Base-by-base conservation (phyloP, 1,284 basidiomycete genomes). In the Puccinia novopanici region DNA sequence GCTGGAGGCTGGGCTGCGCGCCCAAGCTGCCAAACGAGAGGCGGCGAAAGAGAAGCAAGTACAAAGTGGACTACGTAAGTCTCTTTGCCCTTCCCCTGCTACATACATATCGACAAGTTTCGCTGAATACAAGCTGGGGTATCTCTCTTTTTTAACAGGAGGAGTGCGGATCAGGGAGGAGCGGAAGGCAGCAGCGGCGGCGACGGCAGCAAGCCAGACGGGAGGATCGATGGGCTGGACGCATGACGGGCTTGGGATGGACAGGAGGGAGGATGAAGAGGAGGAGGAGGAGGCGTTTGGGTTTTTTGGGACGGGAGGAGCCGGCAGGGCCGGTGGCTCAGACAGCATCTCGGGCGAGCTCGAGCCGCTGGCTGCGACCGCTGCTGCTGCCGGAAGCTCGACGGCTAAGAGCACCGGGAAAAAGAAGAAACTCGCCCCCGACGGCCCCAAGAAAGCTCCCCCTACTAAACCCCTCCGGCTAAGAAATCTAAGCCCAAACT, bases 11-110 rank as follows among this genome's bases (percentile, higher is more conserved):
- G 79, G 79, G 0, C 27, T 80, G 34, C 40, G 79, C 10, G 79
- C 85, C 37, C 85, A 85, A 80, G 83, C 84, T 73, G 85, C 86
- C 82, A 83, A 85, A 75, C 83, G 85, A 50, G 71, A 80, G 37
- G 79, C 79, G 15, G 34, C 63, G 24, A 80, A 80, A 34, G 72
- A 80, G 42, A 80, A 75, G 52, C 79, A 80, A 67, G 71, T 80
- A 15, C 79, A 80, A 68, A 80, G 70, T 54, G 79, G 79, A 45
- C 70, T 80, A 48, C 79, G 79, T 80, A 57, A 80, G 79, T 34
- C 34, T 34, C 34, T 34, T 34, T 4, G 2, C 34, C 34, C 34
- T 34, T 2, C 34, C n/a, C n/a, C n/a, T n/a, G n/a, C 34, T n/a
- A 34, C 4, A 34, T 34, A 34, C 34, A 4, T 34, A 34, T 34